Evolutionary conservation across 805 yeast genomes (phyloP).

Genomic region (Saccharomycopsis capsularis): DNA sequence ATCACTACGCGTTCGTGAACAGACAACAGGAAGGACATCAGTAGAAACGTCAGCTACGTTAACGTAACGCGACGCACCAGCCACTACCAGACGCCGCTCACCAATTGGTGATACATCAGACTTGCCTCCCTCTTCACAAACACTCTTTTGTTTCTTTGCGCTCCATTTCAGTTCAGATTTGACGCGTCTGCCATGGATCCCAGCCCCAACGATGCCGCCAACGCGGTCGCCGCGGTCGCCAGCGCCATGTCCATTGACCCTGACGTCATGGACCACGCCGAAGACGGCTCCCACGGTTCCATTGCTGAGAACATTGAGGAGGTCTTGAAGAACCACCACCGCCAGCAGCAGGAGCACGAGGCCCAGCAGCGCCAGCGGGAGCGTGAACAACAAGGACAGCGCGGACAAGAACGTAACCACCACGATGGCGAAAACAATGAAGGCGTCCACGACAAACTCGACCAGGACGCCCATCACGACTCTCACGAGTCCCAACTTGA

Average conservation of each 20-base stretch:
- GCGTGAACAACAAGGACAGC: constrained; percentile 19
- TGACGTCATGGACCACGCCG: constrained; percentile 15
- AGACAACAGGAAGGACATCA: too few relatives aligned
- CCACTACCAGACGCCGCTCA: neutral
- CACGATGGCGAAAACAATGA: neutral
- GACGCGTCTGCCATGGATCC: neutral
- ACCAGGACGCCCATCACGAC: neutral
- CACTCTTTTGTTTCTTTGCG: too few relatives aligned
- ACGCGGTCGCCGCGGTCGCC: constrained; percentile 6
- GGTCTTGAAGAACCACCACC: constrained; percentile 4
- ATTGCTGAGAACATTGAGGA: constrained; percentile 4
- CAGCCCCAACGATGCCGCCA: constrained; percentile 4
- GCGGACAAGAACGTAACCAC: too few relatives aligned
- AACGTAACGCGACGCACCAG: too few relatives aligned
- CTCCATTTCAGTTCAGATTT: neutral
- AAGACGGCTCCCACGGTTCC: neutral
- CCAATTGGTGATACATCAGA: neutral
- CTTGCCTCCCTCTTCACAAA: neutral
- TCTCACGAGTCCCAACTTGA: neutral
- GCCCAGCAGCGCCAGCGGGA: constrained; percentile 13
- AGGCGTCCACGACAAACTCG: neutral
- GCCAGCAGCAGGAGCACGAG: constrained; percentile 3
- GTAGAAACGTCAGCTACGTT: too few relatives aligned
- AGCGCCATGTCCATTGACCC: constrained; percentile 17
- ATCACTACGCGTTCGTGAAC: too few relatives aligned